Base-by-base conservation (phyloP, 305 asterid genomes). In the Fraxinus ornus region DNA sequence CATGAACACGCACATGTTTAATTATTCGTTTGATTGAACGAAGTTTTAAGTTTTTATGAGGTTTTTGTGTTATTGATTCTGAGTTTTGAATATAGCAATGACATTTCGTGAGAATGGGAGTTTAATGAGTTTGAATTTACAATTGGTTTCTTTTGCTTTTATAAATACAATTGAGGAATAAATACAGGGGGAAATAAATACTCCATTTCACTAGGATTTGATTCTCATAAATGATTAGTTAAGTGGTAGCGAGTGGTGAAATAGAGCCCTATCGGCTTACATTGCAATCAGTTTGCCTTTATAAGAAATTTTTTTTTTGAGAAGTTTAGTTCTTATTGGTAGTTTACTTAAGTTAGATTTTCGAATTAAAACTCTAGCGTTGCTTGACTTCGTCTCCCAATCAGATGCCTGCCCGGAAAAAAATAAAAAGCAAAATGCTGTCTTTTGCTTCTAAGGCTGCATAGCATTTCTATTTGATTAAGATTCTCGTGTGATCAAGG, bases 1-100 rank as follows among this genome's bases (percentile, higher is more conserved):
- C 78, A 73, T 75, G 81, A 57, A 36, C 88, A 78, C 84, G 90
- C 88, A 87, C 15, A 17, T 83, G 33, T 82, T 84, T 84, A 78
- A 75, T 80, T 73, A n/a, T 8, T 37, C 37, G 21, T 44, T 71
- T 74, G 71, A 72, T 77, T 55, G 81, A 22, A 73, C 80, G 44
- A 47, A 64, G 77, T 68, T 78, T 85, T 81, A 28, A 49, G 52
- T 76, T 76, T 5, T 32, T 13, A 6, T 5, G 24, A 73, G 55
- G 66, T 73, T 79, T 24, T 49, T 37, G 24, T 52, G 71, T 47
- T 60, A 6, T 75, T 24, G 81, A 60, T 41, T 78, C 44, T 78
- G 1, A 44, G 80, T 35, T 76, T 64, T 32, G 81, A 62, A 81
- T 79, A 79, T 30, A 52, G 76, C 55, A 32, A 83, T 73, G 73